Percentiles rank a stretch among this genome's conserved stretches.
These are phyloP conservation scores for Monilinia aucupariae DNA, from an alignment of 2,329 filamentous ascomycete genomes.

Conservation along the genomic window DNA sequence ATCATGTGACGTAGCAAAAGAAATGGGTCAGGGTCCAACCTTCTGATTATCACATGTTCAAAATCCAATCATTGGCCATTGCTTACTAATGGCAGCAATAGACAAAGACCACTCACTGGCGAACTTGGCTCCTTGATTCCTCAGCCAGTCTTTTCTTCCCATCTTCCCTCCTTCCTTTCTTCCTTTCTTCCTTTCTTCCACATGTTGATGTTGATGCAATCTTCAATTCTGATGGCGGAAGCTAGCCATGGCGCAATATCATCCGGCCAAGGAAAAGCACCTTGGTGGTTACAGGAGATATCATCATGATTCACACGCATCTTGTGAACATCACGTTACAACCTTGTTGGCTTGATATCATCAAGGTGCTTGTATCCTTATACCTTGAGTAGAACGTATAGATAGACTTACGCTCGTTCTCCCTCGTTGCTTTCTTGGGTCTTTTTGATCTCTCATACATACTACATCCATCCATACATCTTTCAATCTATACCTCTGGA, in stretches of 20 bases:
- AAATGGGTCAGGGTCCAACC: background rate
- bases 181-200: too few relatives aligned
- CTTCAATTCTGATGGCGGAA: background rate
- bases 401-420: background rate
- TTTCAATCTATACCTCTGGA: background rate
- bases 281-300: background rate
- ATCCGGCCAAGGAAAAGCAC: constrained; percentile 3
- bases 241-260: background rate
- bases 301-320: background rate
- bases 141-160: too few relatives aligned
- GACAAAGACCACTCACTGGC: too few relatives aligned
- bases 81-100: too few relatives aligned
- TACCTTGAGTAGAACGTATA: background rate
- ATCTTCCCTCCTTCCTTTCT: too few relatives aligned
- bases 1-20: background rate
- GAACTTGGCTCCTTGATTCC: too few relatives aligned
- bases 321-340: background rate
- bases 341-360: constrained; percentile 6
- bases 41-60: too few relatives aligned
- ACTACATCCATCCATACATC: background rate
- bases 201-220: background rate
- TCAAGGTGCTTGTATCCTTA: constrained; percentile 9
- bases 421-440: background rate
- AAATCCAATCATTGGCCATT: too few relatives aligned
- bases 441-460: background rate